Percentiles rank a stretch among this genome's conserved stretches.
These are phyloP conservation scores for Neocatenulostroma microsporum DNA, from an alignment of 2,329 filamentous ascomycete species.

Conservation along the genomic window DNA sequence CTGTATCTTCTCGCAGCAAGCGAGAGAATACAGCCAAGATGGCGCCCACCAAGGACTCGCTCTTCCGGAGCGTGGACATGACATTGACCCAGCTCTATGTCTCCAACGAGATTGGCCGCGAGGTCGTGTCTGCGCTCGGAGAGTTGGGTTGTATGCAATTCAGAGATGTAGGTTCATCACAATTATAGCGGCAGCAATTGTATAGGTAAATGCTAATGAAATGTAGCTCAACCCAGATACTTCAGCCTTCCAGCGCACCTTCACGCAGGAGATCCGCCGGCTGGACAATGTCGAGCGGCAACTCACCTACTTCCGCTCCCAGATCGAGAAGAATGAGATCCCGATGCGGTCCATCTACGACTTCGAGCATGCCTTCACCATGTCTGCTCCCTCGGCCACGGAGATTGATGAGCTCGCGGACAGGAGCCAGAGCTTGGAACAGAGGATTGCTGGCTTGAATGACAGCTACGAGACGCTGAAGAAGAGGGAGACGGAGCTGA, in stretches of 20 bases:
- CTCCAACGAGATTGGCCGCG: conserved; percentile 95
- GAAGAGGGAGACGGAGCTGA: conserved; percentile 93
- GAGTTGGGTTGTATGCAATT: conserved; percentile 97
- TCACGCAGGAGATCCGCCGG: conserved; percentile 93
- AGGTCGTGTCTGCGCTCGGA: conserved; percentile 92
- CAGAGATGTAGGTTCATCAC: conserved; percentile 65
- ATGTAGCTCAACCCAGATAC: conserved; percentile 80
- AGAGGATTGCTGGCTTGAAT: conserved; percentile 82
- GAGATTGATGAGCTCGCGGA: conserved; percentile 96
- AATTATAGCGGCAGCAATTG: conserved; percentile 4
- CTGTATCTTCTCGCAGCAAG: too few relatives aligned
- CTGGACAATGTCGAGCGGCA: conserved; percentile 98
- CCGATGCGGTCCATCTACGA: conserved; percentile 83
- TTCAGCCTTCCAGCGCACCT: conserved; percentile 92
- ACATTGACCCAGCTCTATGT: conserved; percentile 99
- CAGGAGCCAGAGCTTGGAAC: conserved; percentile 84
- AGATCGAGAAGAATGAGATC: conserved; percentile 91
- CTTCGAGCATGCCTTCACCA: conserved; percentile 67
- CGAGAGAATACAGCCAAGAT: conserved; percentile 32
- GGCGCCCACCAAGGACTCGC: conserved; percentile 68
- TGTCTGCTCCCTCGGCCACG: conserved; percentile 79
- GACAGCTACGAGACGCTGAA: conserved; percentile 98
- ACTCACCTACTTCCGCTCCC: conserved; percentile 85
- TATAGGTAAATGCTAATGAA: conserved; percentile 11
- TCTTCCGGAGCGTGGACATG: conserved; percentile 99